These are phyloP conservation scores for Arthrobotrys megalospora DNA, from an alignment of 2,329 filamentous ascomycete genomes.

Conservation along the genomic window DNA sequence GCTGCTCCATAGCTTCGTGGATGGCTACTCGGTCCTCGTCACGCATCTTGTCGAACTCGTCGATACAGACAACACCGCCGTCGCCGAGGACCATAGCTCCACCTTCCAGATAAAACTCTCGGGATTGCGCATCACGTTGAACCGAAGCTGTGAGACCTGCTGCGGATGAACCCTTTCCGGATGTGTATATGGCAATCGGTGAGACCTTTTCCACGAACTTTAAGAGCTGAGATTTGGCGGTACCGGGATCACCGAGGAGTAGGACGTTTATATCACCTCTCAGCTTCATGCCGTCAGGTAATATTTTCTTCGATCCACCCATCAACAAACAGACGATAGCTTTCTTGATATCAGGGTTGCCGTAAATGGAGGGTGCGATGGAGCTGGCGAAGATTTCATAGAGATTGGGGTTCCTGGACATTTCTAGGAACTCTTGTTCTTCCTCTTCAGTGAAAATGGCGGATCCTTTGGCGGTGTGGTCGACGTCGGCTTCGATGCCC, in stretches of 20 bases:
- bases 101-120: slow-evolving; percentile 97
- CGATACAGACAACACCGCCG: slow-evolving; percentile 96
- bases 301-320: slow-evolving; percentile 96
- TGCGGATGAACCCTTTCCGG: slow-evolving; percentile 96
- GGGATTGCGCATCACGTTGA: slow-evolving; percentile 89
- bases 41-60: slow-evolving; percentile 99
- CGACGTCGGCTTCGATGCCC: slow-evolving; percentile 90
- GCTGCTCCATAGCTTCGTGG: slow-evolving; percentile 99
- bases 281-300: slow-evolving; percentile 97
- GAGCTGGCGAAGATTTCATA: slow-evolving; percentile 91
- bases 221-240: slow-evolving; percentile 94
- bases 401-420: slow-evolving; percentile 91
- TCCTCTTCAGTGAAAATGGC: slow-evolving; percentile 92
- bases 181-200: slow-evolving; percentile 98
- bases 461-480: slow-evolving; percentile 88
- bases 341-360: slow-evolving; percentile 96
- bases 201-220: slow-evolving; percentile 98
- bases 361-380: slow-evolving; percentile 97
- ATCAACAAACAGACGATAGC: slow-evolving; percentile 93
- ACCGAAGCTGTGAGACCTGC: slow-evolving; percentile 98
- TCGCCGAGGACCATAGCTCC: slow-evolving; percentile 99
- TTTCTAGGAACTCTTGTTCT: slow-evolving; percentile 93
- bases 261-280: slow-evolving; percentile 98
- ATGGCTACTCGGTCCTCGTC: slow-evolving; percentile 98
- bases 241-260: slow-evolving; percentile 95